Base-by-base conservation (phyloP, 73 alveolate genomes). In the Halteria grandinella region DNA sequence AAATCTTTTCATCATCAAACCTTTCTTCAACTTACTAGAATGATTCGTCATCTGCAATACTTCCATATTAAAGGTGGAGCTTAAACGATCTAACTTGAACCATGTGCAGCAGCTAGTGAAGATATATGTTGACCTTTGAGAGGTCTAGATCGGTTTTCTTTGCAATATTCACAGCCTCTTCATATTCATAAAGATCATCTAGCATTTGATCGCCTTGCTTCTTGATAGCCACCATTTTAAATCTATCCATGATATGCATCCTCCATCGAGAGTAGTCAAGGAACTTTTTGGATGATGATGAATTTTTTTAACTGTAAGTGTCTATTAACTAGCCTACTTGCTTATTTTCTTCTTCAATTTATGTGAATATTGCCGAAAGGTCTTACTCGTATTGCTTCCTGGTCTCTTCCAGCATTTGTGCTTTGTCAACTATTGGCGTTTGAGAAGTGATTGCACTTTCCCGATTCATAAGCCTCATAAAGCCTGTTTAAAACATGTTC, bases 131-230 rank as follows among this genome's bases (percentile, higher is more conserved):
- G 32, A 70, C 57, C 57, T 49, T 49, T 15, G 60, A 17, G 28
- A 70, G 25, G 24, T 45, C 83, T 71, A 70, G 31, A 29, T 70
- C 64, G 1, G 40, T 71, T 15, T 49, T 49, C 29, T 48, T 49
- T 33, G 37, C 3, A n/a, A n/a, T n/a, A n/a, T n/a, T n/a, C 14
- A 27, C 70, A 6, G 55, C 55, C 15, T 70, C 71, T 3, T 60
- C 77, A 40, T 60, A 60, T 29, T 60, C 77, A 60, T 12, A 60
- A 3, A 60, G 51, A 40, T 60, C 77, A 37, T 60, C 77, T 25
- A 21, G n/a, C 14, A 60, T 1, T n/a, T n/a, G n/a, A 8, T 40
- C 77, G n/a, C 39, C 70, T 4, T 32, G 17, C 29, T 70, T 21
- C 43, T 49, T 29, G 17, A 49, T 17, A 10, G 71, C 83, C 48